Percentiles rank a stretch among this genome's conserved stretches.
Conservation (phyloP, 371 early-diverging fungal species). For the Mucor sp. region DNA sequence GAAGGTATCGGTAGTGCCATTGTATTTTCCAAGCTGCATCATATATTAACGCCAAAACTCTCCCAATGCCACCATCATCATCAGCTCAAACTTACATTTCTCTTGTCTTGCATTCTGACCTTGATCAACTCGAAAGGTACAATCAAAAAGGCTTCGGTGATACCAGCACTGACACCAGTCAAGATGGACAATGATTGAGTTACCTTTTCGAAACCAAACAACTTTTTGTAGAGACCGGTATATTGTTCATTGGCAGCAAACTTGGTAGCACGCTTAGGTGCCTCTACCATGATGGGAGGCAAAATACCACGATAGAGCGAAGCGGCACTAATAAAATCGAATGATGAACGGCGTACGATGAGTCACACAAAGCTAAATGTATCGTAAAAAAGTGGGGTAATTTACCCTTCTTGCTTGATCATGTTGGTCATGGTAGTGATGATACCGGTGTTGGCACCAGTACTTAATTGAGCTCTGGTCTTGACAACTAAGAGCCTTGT, state of each 20-base stretch:
- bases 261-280: constrained; percentile 97
- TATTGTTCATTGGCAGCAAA: constrained; percentile 95
- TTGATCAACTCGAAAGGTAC: constrained; percentile 95
- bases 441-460: constrained; percentile 55
- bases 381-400: constrained; percentile 15
- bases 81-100: constrained; percentile 55
- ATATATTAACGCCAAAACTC: neutral
- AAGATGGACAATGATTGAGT: constrained; percentile 78
- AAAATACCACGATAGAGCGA: constrained; percentile 93
- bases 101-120: constrained; percentile 89
- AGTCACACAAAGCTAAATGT: constrained; percentile 8
- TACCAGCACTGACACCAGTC: constrained; percentile 93
- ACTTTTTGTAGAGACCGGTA: constrained; percentile 65
- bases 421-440: constrained; percentile 63
- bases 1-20: constrained; percentile 73
- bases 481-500: constrained; percentile 72
- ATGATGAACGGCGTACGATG: neutral
- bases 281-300: constrained; percentile 97
- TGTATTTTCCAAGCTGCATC: constrained; percentile 72
- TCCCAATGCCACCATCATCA: neutral
- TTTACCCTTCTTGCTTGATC: constrained; percentile 89
- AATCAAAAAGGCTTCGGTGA: constrained; percentile 91
- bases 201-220: constrained; percentile 73
- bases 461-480: constrained; percentile 95
- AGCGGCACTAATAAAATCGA: constrained; percentile 47